phyloP scores from a whole-genome alignment of 2,329 filamentous ascomycete genomes.

The Claviceps monticola region DNA sequence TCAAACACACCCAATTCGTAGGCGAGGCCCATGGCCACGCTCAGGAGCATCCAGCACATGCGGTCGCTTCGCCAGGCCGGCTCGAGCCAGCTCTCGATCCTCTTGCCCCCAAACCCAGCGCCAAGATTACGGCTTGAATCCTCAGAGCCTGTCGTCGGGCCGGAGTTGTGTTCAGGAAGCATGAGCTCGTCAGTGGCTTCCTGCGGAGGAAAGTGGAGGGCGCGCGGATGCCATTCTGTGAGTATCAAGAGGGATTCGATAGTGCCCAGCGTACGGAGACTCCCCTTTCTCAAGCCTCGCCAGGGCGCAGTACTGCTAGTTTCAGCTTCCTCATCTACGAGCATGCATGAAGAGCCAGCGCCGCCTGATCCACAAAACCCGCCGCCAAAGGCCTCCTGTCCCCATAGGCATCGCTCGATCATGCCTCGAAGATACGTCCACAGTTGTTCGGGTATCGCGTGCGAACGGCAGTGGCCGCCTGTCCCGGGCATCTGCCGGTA shows the following conservation, averaged over 20 bases:
- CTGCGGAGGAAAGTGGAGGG: conserved; percentile 81
- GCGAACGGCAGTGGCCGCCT: conserved; percentile 68
- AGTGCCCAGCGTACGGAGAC: conserved; percentile 77
- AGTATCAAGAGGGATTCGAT: conserved; percentile 89
- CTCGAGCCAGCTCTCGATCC: conserved; percentile 92
- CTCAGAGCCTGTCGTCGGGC: conserved; percentile 24
- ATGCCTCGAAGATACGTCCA: conserved; percentile 92
- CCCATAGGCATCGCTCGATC: conserved; percentile 91
- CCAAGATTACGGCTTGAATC: conserved; percentile 19
- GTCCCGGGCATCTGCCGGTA: conserved; percentile 71
- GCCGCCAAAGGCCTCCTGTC: conserved; percentile 87
- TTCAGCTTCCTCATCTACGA: conserved; percentile 37
- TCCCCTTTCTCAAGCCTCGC: conserved; percentile 59
- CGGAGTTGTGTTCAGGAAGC: conserved; percentile 43
- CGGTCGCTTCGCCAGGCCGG: conserved; percentile 88
- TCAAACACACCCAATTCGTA: conserved; percentile 96
- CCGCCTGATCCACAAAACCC: conserved; percentile 67
- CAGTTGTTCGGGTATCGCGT: conserved; percentile 86
- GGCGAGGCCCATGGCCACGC: conserved; percentile 75
- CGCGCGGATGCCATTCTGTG: conserved; percentile 93
- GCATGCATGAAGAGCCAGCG: conserved; percentile 19
- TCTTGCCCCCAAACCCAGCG: conserved; percentile 60
- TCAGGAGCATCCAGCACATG: conserved; percentile 96
- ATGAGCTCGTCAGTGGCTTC: conserved; percentile 59
- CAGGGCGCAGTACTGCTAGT: conserved; percentile 57